Conservation (phyloP, 352 stramenopile species). For the Globisporangium acanthophoron region DNA sequence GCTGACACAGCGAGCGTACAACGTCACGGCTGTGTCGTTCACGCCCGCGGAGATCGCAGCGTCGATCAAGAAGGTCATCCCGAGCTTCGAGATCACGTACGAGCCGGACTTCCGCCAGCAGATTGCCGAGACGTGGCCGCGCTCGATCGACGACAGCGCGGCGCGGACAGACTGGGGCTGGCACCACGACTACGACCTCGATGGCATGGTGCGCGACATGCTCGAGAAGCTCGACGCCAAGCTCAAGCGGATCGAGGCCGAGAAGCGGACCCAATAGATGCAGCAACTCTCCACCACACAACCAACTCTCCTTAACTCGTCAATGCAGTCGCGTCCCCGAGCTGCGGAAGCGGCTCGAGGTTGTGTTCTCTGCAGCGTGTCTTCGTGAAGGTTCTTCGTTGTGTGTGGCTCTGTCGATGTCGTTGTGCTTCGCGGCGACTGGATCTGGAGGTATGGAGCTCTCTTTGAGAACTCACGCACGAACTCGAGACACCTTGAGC, state of each 20-base stretch:
- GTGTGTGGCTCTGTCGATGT: too few relatives aligned
- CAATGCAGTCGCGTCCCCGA: neutral
- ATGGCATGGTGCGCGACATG: constrained; percentile 89
- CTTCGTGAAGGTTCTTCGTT: too few relatives aligned
- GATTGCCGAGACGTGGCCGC: constrained; percentile 90
- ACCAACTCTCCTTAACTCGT: too few relatives aligned
- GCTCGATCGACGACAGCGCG: constrained; percentile 77
- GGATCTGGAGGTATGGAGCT: too few relatives aligned
- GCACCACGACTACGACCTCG: constrained; percentile 87
- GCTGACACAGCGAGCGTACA: constrained; percentile 88
- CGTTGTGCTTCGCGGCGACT: too few relatives aligned
- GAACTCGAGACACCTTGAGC: too few relatives aligned
- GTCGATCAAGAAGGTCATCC: constrained; percentile 86
- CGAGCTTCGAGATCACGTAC: constrained; percentile 85
- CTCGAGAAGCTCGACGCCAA: constrained; percentile 79
- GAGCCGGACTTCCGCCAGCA: constrained; percentile 87
- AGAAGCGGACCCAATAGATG: constrained; percentile 2
- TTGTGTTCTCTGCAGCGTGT: too few relatives aligned
- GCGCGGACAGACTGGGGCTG: constrained; percentile 86
- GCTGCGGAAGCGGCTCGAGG: too few relatives aligned
- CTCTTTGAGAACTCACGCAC: too few relatives aligned
- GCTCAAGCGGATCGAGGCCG: constrained; percentile 34
- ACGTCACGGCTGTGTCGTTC: constrained; percentile 89
- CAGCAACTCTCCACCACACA: constrained; percentile 1
- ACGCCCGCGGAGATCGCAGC: constrained; percentile 77